Evolutionary conservation across 257 asterid species (phyloP).

Genomic region (Ehretia macrophylla): DNA sequence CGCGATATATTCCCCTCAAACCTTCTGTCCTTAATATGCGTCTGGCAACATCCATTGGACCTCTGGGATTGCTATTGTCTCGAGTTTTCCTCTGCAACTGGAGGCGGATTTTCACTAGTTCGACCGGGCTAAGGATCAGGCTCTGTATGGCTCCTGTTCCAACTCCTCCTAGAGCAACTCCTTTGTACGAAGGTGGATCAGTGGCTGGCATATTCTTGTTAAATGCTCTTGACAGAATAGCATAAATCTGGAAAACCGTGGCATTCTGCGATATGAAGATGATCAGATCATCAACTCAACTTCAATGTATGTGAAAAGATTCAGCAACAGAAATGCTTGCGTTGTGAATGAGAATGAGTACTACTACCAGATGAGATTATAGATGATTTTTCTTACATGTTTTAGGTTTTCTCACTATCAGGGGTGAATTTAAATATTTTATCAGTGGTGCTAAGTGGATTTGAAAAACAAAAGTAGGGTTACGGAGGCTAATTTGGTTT

Average conservation of each 20-base stretch:
- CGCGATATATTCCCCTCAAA: constrained; percentile 58
- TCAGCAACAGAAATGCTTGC: too few species aligned
- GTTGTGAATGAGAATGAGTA: too few species aligned
- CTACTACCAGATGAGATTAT: too few species aligned
- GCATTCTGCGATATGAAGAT: constrained; percentile 53
- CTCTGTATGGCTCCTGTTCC: constrained; percentile 73
- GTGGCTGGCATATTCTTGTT: constrained; percentile 20
- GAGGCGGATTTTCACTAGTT: constrained; percentile 69
- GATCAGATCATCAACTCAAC: neutral
- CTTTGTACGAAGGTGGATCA: constrained; percentile 59
- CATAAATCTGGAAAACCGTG: constrained; percentile 63
- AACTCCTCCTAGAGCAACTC: constrained; percentile 54
- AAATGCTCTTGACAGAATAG: constrained; percentile 45
- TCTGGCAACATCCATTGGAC: constrained; percentile 49
- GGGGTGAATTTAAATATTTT: too few species aligned
- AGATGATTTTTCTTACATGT: too few species aligned
- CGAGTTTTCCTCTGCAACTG: constrained; percentile 41
- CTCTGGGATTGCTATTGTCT: constrained; percentile 16
- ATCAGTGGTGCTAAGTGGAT: too few species aligned
- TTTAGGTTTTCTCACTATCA: too few species aligned
- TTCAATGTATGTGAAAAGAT: neutral
- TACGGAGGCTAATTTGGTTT: too few species aligned
- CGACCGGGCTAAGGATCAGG: constrained; percentile 66
- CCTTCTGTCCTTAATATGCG: constrained; percentile 49
- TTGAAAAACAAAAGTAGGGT: too few species aligned